Evolutionary conservation across 768 basidiomycete genomes (phyloP), one percentile per base, ranked within the genome.

Genomic region (Pleurotus giganteus): DNA sequence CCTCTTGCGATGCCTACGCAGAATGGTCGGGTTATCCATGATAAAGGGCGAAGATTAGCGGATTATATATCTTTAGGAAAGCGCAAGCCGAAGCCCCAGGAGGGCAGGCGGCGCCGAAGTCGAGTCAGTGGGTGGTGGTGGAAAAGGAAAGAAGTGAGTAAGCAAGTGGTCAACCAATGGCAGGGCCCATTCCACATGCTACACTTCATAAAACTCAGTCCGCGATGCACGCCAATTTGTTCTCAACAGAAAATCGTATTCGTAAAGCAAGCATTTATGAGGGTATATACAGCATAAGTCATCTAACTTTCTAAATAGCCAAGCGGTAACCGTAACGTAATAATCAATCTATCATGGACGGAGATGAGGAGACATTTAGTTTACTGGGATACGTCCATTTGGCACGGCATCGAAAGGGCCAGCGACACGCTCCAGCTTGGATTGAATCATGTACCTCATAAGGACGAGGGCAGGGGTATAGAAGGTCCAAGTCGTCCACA

Each of bases 401-500:
- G 49, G 15, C 12, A 37, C 34, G 24, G 24, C 49, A 46, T 82
- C 81, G 53, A 82, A 81, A 0, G 84, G 79, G 2, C 85, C 85
- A 39, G 78, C 82, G 12, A 74, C 64, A 39, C 67, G 71, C 69
- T 85, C 83, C 49, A 51, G 37, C 11, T 37, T 23, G 12, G 34
- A 37, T 34, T 37, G 49, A 23, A 37, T 34, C 11, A 51, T 13
- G 26, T 51, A 37, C 23, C 23, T 34, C 32, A 24, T 51, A 15
- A 86, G 63, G 45, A 71, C 59, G 42, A 70, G 47, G 7, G 76
- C 63, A 0, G 86, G 86, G 17, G 78, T 68, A 62, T 88, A 89
- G 61, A 79, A 89, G 53, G 68, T 67, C 56, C 75, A 71, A 3
- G 80, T 80, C 58, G 88, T 91, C 88, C 88, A 91, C 50, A 90